These are phyloP conservation scores for Evernia prunastri DNA, from an alignment of 495 filamentous ascomycete genomes.

Conservation along the genomic window DNA sequence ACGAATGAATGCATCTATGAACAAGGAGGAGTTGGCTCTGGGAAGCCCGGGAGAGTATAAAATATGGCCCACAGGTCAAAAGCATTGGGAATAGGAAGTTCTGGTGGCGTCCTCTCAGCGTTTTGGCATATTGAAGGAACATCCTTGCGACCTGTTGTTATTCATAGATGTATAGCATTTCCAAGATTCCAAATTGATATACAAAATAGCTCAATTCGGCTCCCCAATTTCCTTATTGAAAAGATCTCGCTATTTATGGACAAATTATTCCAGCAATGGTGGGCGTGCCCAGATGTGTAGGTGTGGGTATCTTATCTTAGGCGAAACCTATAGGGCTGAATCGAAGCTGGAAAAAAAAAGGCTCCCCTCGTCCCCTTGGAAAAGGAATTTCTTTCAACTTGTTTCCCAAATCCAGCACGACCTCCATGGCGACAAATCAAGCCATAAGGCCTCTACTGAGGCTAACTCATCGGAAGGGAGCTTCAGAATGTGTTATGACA, in stretches of 20 bases:
- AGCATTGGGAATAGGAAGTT: not conserved
- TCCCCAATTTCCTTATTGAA: not conserved
- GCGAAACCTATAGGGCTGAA: slow-evolving; percentile 11
- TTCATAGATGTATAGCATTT: not conserved
- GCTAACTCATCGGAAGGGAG: not conserved
- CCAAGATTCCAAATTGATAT: not conserved
- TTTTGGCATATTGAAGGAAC: not conserved
- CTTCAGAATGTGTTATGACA: slow-evolving; percentile 1
- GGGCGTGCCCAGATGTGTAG: not conserved
- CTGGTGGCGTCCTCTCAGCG: not conserved
- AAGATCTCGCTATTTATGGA: not conserved
- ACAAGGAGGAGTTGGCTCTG: not conserved
- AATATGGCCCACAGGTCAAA: not conserved
- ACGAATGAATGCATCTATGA: slow-evolving; percentile 1
- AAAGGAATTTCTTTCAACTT: not conserved
- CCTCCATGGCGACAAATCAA: slow-evolving; percentile 20
- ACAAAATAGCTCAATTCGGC: not conserved
- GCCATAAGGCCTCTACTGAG: slow-evolving; percentile 19
- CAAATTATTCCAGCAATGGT: too few species aligned
- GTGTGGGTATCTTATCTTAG: not conserved
- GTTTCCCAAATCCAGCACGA: not conserved
- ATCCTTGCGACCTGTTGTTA: too few species aligned
- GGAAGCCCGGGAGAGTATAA: not conserved
- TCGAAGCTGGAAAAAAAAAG: not conserved
- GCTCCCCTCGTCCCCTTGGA: slow-evolving; percentile 13